Base-by-base conservation (phyloP, 345 rosid genomes). In the Linum usitatissimum region DNA sequence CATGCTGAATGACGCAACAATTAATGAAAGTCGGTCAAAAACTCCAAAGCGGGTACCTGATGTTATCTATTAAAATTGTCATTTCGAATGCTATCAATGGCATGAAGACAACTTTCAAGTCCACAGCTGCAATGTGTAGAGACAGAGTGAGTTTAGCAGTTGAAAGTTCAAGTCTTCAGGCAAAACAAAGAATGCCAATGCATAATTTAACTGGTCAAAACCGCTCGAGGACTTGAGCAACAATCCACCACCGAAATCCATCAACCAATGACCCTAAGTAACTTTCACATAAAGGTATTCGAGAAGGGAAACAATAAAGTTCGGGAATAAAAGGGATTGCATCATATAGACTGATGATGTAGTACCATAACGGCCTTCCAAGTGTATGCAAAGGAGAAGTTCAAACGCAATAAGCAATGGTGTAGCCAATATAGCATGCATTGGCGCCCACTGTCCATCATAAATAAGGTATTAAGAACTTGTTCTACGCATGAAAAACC, bases 381-480 rank as follows among this genome's bases (percentile, higher is more conserved):
- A 90, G 77, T 71, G 86, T 56, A 84, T 80, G 71, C 93, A 91
- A 17, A 91, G 87, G 20, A 91, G 84, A 48, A 91, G 75, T 67
- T 88, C 96, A 64, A 91, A 91, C 63, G 94, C 92, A 64, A 91
- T 78, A 76, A 91, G 82, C 75, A 88, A 75, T 1, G 98, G 96
- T 5, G 82, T 76, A 0, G 97, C 94, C 79, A 80, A 71, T 53
- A 86, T 72, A 12, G 91, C 77, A 59, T 91, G 97, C 68, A 67
- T 83, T 39, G 97, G 96, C 55, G 98, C 96, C 96, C 94, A 91
- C 98, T 91, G 88, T 77, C 68, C 68, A 83, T 61, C 56, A 76
- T 69, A 59, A 66, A 66, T 57, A 69, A 63, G 65, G 57, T 69
- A 68, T 20, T 30, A 28, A 9, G 53, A 36, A 42, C n/a, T 23